Percentiles rank a stretch among this genome's conserved stretches.
phyloP scores from a whole-genome alignment of 73 alveolate species.

The Stentor roeselii region DNA sequence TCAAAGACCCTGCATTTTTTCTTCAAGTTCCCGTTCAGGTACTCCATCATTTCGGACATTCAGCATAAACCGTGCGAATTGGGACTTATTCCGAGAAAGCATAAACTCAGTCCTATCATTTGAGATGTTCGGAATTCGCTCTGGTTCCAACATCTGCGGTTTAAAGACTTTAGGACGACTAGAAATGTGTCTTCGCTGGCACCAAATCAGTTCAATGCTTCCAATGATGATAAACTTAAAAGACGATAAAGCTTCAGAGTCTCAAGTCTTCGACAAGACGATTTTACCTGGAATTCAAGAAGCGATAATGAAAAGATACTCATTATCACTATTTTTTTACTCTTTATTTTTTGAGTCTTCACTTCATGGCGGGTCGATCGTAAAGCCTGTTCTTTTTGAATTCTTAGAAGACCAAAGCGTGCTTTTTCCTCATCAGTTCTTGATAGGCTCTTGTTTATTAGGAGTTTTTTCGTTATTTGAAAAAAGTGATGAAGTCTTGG shows the following conservation, averaged over 20 bases:
- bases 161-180: no score
- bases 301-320: neutral
- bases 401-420: neutral
- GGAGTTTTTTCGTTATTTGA: neutral
- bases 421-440: neutral
- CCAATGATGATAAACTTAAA: neutral
- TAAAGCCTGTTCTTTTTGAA: neutral
- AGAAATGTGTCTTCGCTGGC: neutral
- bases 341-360: neutral
- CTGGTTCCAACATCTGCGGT: neutral
- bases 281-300: neutral
- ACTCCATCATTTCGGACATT: neutral
- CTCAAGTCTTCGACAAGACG: no score
- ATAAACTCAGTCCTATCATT: neutral
- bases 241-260: neutral
- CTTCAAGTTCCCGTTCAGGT: neutral
- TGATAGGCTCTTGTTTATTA: neutral
- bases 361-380: neutral
- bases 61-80: neutral
- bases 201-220: neutral
- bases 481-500: no score
- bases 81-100: neutral
- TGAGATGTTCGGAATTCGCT: neutral
- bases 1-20: neutral
- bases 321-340: neutral